Conservation (phyloP, 2,329 filamentous ascomycete genomes). For the Pseudocercospora pini-densiflorae region DNA sequence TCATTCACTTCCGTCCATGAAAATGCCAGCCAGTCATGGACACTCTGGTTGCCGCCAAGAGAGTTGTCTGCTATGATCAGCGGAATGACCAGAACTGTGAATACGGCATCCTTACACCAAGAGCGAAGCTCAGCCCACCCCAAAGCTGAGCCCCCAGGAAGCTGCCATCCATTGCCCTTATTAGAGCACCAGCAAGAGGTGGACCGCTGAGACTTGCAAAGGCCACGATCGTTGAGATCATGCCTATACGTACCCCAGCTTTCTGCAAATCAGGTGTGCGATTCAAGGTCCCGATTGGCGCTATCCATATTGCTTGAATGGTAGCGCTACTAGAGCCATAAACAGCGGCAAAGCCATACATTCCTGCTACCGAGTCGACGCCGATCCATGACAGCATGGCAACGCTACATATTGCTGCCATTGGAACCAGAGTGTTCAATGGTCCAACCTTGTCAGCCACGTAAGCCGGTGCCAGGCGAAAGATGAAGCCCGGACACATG, state of each 20-base stretch:
- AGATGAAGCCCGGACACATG: constrained; percentile 60
- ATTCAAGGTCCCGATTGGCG: background rate
- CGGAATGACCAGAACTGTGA: background rate
- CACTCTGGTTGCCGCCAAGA: background rate
- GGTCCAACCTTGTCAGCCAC: constrained; percentile 53
- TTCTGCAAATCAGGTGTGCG: background rate
- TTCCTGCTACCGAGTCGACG: constrained; percentile 44
- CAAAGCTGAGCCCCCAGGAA: background rate
- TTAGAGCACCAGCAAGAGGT: background rate
- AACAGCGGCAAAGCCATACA: constrained; percentile 49
- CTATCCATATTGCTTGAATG: constrained; percentile 38
- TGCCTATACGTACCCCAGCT: background rate
- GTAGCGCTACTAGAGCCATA: constrained; percentile 50
- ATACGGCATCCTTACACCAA: background rate
- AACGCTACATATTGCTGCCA: constrained; percentile 42
- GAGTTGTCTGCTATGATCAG: background rate
- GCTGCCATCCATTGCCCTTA: background rate
- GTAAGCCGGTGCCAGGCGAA: constrained; percentile 56
- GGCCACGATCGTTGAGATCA: background rate
- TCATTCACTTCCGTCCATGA: background rate
- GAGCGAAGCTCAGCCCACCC: background rate
- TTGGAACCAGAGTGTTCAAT: background rate
- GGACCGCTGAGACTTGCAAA: background rate
- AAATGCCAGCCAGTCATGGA: background rate
- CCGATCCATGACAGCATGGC: constrained; percentile 61